Conservation (phyloP, 140 eudicot species). For the Cichorium intybus region DNA sequence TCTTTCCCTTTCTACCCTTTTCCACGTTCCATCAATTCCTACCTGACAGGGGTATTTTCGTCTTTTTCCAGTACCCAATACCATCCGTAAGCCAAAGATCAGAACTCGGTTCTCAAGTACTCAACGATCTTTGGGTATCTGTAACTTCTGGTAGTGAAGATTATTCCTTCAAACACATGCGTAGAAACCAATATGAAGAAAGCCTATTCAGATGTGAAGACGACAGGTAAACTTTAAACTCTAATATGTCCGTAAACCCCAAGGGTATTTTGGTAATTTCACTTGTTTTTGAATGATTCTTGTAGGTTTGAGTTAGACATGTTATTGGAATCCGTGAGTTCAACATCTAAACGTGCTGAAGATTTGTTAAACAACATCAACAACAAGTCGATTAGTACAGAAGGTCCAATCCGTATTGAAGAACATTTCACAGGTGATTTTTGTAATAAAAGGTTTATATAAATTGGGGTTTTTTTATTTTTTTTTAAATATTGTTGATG, state of each 20-base stretch:
- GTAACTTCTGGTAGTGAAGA: conserved; percentile 99
- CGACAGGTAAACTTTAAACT: conserved; percentile 59
- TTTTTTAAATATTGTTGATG: not conserved
- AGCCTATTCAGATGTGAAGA: conserved; percentile 98
- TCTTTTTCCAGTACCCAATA: conserved; percentile 74
- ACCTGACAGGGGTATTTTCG: conserved; percentile 8
- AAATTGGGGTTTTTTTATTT: too few species aligned
- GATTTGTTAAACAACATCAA: conserved; percentile 64
- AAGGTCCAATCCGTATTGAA: conserved; percentile 64
- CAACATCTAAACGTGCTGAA: conserved; percentile 82
- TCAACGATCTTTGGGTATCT: conserved; percentile 96
- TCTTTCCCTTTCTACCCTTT: not conserved
- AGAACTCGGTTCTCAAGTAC: conserved; percentile 80
- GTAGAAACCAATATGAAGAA: conserved; percentile 98
- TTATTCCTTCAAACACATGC: conserved; percentile 98
- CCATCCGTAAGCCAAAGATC: conserved; percentile 92
- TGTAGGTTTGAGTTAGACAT: conserved; percentile 91
- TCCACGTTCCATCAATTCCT: not conserved
- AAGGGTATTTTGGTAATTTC: too few species aligned
- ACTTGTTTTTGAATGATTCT: conserved; percentile 4
- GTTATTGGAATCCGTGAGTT: conserved; percentile 91
- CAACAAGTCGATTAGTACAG: conserved; percentile 47
- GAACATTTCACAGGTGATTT: conserved; percentile 88
- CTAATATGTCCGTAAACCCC: not conserved
- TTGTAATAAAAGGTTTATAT: not conserved